These are phyloP conservation scores for Aegilops longissima DNA, from an alignment of 176 grass and related monocot species.

Conservation along the genomic window DNA sequence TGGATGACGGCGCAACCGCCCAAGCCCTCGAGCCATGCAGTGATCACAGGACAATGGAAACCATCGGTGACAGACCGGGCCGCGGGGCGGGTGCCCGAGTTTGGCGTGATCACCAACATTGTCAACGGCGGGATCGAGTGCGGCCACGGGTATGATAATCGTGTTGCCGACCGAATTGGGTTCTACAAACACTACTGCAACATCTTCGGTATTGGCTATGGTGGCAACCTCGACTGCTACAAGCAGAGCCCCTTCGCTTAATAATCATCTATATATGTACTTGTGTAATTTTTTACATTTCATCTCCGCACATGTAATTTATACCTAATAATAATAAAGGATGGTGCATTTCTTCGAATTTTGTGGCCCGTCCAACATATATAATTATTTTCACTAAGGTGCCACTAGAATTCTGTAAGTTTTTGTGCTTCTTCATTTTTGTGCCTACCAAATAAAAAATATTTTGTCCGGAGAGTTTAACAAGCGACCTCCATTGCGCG, in stretches of 20 bases:
- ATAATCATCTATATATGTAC: no score
- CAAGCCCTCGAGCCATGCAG: conserved; percentile 51
- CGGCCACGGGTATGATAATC: neutral
- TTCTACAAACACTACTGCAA: conserved; percentile 52
- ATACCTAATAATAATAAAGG: no score
- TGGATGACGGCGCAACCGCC: conserved; percentile 36
- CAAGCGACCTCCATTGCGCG: no score
- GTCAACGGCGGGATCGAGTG: conserved; percentile 54
- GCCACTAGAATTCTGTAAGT: no score
- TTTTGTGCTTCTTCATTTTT: no score
- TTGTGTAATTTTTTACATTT: no score
- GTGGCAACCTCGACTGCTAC: conserved; percentile 25
- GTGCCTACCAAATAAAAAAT: no score
- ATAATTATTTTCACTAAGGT: no score
- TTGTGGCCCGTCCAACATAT: no score
- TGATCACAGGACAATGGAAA: conserved; percentile 36
- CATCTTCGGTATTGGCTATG: conserved; percentile 33
- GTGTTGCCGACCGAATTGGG: conserved; percentile 2
- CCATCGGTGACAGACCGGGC: neutral
- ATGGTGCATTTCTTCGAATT: no score
- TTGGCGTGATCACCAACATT: conserved; percentile 54
- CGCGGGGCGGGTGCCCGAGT: conserved; percentile 14
- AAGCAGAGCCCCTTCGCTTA: neutral
- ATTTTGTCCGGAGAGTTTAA: no score
- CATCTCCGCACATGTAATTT: no score